These are phyloP conservation scores for Erucastrum elatum DNA, from an alignment of 345 rosid species.

Conservation along the genomic window DNA sequence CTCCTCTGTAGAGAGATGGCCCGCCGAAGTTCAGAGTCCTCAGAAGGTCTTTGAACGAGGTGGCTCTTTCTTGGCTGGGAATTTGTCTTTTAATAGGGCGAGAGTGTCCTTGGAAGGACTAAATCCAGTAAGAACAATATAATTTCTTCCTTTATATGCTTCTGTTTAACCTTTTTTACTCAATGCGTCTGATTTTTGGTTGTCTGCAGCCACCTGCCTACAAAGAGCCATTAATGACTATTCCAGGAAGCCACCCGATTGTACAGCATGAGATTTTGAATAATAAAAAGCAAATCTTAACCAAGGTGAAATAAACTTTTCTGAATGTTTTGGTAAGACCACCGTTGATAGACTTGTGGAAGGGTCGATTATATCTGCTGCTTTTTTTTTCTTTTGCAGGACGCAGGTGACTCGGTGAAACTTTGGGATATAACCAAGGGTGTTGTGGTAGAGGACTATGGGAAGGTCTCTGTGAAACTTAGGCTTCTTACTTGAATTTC, in stretches of 20 bases:
- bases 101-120: constrained; percentile 95
- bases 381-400: constrained; percentile 51
- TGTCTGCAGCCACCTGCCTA: constrained; percentile 72
- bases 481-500: constrained; percentile 10
- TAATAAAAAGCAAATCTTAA: constrained; percentile 91
- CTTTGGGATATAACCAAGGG: constrained; percentile 1
- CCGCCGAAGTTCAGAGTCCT: constrained; percentile 82
- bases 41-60: constrained; percentile 82
- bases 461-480: constrained; percentile 30
- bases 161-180: not conserved
- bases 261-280: constrained; percentile 95
- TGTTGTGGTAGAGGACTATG: not conserved
- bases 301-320: constrained; percentile 59
- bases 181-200: constrained; percentile 18
- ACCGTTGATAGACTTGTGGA: not conserved
- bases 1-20: constrained; percentile 90
- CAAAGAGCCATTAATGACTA: constrained; percentile 67
- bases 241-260: constrained; percentile 87
- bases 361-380: constrained; percentile 26
- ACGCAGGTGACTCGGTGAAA: constrained; percentile 86
- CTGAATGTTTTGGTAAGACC: constrained; percentile 13
- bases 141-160: not conserved
- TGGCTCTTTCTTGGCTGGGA: constrained; percentile 96
- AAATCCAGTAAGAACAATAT: constrained; percentile 62
- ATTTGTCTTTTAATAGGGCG: constrained; percentile 91